phyloP scores from a whole-genome alignment of 2,329 filamentous ascomycete species.

The Fusarium oxysporum region DNA sequence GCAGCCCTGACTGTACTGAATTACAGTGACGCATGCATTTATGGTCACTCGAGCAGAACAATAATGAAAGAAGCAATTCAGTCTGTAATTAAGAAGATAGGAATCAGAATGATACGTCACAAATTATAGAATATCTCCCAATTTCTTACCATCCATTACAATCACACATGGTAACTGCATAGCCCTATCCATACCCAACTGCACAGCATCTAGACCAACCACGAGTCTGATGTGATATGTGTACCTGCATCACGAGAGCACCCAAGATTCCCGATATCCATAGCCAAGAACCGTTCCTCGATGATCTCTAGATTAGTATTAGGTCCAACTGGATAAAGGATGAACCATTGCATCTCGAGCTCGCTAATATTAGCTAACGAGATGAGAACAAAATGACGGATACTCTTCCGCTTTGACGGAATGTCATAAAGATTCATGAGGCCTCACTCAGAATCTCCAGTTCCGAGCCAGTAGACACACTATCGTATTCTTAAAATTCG shows the following conservation, averaged over 20 bases:
- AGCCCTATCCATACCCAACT: neutral
- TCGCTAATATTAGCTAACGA: slow-evolving; percentile 9
- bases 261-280: slow-evolving; percentile 10
- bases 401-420: slow-evolving; percentile 13
- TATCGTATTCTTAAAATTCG: slow-evolving; percentile 2
- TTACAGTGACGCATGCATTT: slow-evolving; percentile 29
- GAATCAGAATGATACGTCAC: neutral
- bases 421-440: neutral
- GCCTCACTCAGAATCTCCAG: neutral
- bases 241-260: slow-evolving; percentile 27
- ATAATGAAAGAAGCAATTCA: neutral
- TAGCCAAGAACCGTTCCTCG: slow-evolving; percentile 12
- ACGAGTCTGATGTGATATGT: neutral
- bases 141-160: neutral
- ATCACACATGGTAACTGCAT: neutral
- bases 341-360: neutral
- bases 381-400: slow-evolving; percentile 11
- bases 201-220: neutral
- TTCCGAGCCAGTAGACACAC: neutral
- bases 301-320: slow-evolving; percentile 3
- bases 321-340: neutral
- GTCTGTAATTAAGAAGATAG: no score
- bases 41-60: neutral
- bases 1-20: slow-evolving; percentile 1
- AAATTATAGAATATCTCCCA: neutral